Evolutionary conservation across 148 eudicot genomes (phyloP).

Genomic region (Polygonum maritimum): DNA sequence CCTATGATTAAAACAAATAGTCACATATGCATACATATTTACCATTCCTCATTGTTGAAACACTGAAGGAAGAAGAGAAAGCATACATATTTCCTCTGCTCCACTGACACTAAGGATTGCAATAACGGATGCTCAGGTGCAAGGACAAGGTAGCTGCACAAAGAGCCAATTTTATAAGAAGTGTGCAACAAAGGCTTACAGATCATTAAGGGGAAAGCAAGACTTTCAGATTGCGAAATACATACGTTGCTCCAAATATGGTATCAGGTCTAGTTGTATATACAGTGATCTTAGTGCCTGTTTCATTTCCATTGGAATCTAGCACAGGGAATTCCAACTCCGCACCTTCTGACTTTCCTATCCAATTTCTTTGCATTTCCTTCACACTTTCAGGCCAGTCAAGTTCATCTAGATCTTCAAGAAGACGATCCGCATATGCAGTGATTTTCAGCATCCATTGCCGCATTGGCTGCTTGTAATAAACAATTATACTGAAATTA

Average conservation of each 20-base stretch:
- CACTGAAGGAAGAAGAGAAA: conserved; percentile 10
- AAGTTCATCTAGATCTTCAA: conserved; percentile 92
- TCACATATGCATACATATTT: not conserved
- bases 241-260: conserved; percentile 91
- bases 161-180: conserved; percentile 15
- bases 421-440: conserved; percentile 97
- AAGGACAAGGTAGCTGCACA: conserved; percentile 81
- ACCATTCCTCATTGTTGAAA: not conserved
- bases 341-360: conserved; percentile 96
- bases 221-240: conserved; percentile 6
- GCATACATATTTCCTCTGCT: conserved; percentile 57
- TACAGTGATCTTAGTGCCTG: conserved; percentile 41
- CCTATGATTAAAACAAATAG: conserved; percentile 32
- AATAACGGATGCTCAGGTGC: conserved; percentile 87
- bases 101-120: conserved; percentile 48
- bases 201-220: not conserved
- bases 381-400: conserved; percentile 99
- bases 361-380: conserved; percentile 99
- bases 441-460: conserved; percentile 99
- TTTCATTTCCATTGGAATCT: conserved; percentile 40
- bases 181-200: not conserved
- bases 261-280: conserved; percentile 98
- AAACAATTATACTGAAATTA: conserved; percentile 83
- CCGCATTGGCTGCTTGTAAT: conserved; percentile 98
- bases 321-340: conserved; percentile 67